Base-by-base conservation (phyloP, 2,329 filamentous ascomycete genomes). In the Cladosporium sp. region DNA sequence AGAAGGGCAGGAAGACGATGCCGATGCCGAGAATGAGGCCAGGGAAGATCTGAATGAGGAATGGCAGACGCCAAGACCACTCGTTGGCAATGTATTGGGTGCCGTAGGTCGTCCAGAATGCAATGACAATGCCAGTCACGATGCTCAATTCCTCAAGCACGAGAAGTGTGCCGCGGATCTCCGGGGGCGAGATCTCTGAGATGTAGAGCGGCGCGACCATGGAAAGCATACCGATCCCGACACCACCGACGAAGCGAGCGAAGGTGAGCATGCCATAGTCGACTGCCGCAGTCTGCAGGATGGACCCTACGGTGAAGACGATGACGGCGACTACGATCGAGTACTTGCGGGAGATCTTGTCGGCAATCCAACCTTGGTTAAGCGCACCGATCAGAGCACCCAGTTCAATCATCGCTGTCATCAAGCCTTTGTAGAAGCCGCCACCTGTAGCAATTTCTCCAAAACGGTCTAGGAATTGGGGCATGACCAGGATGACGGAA, bases 31-130 rank as follows among this genome's bases (percentile, higher is more conserved):
- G 58, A 1, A 64, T 54, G 2, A 68, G 41, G 16, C 60, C 66
- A 4, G 67, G 65, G 11, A 68, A 34, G 56, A 77, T 70, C 56
- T 78, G 76, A 7, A 78, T 62, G 8, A 75, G 56, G 58, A 77
- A 77, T 0, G 75, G 75, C 0, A 77, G 63, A 28, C 74, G 62
- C 71, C 72, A 78, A 3, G 73, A 63, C 72, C 74, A 75, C 60
- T 77, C 71, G 1, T 69, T 67, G 2, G 58, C 52, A 58, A 77
- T 74, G 32, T 72, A 70, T 9, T 80, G 75, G 0, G 77, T 80
- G 0, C 72, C 78, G 52, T 79, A 82, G 0, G 75, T 77, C 35
- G 78, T 77, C 74, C 76, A 81, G 59, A 74, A 81, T 1, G 77
- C 73, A 19, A 79, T 67, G 3, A 79, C 72, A 52, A 74, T 75